Evolutionary conservation across 164 flowering plant genomes (phyloP).

Genomic region (Dillenia suffruticosa): DNA sequence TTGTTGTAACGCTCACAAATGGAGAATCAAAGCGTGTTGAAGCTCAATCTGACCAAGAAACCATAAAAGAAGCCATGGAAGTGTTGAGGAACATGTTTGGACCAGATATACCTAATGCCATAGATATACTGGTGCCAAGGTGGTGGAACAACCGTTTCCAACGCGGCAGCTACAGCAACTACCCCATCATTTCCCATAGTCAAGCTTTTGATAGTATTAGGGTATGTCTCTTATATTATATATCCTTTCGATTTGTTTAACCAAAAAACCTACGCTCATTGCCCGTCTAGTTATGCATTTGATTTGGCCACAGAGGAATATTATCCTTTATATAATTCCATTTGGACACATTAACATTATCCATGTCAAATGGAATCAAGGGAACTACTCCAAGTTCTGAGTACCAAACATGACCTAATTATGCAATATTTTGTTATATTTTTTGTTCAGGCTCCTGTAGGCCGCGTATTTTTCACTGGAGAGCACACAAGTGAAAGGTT

Average conservation of each 20-base stretch:
- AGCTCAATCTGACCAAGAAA: constrained; percentile 65
- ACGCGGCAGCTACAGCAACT: constrained; percentile 94
- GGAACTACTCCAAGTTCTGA: too few relatives aligned
- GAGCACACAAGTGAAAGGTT: constrained; percentile 89
- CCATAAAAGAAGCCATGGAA: constrained; percentile 75
- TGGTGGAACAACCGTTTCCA: constrained; percentile 98
- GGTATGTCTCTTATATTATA: constrained; percentile 29
- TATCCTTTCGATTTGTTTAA: not conserved
- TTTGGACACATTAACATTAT: too few relatives aligned
- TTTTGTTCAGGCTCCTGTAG: constrained; percentile 69
- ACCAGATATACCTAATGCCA: constrained; percentile 65
- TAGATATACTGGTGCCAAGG: constrained; percentile 77
- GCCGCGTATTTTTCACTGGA: constrained; percentile 76
- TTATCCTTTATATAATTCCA: too few relatives aligned
- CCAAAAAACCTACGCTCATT: too few relatives aligned
- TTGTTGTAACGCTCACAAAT: constrained; percentile 90
- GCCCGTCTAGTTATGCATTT: too few relatives aligned
- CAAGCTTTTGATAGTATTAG: constrained; percentile 51
- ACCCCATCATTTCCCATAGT: constrained; percentile 55
- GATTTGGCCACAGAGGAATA: too few relatives aligned
- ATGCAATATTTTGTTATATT: not conserved
- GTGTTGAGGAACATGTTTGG: constrained; percentile 92
- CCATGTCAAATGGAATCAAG: too few relatives aligned
- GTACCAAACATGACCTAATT: not conserved
- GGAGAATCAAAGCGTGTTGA: constrained; percentile 95